Evolutionary conservation across 2,329 filamentous ascomycete species (phyloP).

Genomic region (Xylaria sp.): DNA sequence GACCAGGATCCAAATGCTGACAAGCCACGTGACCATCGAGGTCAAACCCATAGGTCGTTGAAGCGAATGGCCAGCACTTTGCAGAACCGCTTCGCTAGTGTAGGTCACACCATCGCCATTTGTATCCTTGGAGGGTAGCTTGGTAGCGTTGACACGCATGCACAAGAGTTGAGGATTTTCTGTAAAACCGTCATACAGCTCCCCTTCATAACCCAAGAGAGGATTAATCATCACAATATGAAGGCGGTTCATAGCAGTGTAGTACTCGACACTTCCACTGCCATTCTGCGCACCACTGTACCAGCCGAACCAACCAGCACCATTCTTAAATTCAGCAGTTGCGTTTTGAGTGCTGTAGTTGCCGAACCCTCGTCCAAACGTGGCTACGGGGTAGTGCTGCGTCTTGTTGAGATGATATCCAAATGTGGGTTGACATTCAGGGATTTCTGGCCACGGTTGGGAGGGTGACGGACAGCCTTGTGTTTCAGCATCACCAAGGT

Average conservation of each 20-base stretch:
- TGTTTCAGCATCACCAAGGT: neutral
- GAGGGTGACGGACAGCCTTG: neutral
- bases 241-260: neutral
- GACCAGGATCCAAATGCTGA: neutral
- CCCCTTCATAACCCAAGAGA: neutral
- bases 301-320: neutral
- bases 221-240: neutral
- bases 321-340: neutral
- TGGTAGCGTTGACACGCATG: neutral
- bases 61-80: neutral
- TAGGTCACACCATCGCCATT: neutral
- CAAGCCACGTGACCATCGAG: neutral
- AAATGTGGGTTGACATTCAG: neutral
- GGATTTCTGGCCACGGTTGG: neutral
- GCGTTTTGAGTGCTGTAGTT: neutral
- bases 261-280: neutral
- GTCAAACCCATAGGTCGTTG: neutral
- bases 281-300: neutral
- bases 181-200: neutral
- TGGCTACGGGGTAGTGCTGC: neutral
- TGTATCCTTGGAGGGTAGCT: neutral
- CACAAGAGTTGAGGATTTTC: neutral
- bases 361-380: neutral
- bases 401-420: neutral
- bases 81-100: neutral